Percentiles rank a stretch among this genome's conserved stretches.
phyloP scores from a whole-genome alignment of 2,329 filamentous ascomycete species.

The Coleophoma eucalyptorum region DNA sequence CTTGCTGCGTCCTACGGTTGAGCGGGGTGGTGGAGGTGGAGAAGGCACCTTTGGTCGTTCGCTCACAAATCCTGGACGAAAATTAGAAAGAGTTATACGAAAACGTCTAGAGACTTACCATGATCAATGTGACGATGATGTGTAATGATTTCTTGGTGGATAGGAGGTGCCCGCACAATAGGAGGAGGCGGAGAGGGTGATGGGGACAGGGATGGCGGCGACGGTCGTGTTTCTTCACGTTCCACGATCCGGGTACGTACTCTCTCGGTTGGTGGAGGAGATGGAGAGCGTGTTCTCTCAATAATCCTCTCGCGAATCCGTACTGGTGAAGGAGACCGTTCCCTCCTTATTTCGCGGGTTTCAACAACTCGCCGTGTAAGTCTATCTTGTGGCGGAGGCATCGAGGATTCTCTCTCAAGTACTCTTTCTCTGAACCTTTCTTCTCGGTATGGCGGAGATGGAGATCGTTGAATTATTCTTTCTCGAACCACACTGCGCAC shows the following conservation, averaged over 20 bases:
- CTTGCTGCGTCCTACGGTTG: conserved; percentile 13
- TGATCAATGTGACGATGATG: conserved; percentile 78
- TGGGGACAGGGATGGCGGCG: conserved; percentile 17
- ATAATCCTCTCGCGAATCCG: conserved; percentile 21
- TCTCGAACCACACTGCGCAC: background rate
- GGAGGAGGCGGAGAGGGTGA: conserved; percentile 37
- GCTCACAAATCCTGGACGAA: conserved; percentile 16
- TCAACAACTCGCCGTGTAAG: background rate
- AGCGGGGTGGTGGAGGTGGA: conserved; percentile 25
- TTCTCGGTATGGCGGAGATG: background rate
- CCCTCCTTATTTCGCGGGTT: conserved; percentile 1
- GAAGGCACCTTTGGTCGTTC: conserved; percentile 18
- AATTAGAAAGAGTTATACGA: conserved; percentile 26
- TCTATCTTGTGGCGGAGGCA: background rate
- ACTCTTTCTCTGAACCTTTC: conserved; percentile 1
- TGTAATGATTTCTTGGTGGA: conserved; percentile 85
- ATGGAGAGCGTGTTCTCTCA: conserved; percentile 22
- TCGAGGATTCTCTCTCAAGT: background rate
- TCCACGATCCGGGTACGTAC: conserved; percentile 23
- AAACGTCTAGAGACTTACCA: conserved; percentile 47
- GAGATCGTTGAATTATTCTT: background rate
- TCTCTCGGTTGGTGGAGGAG: conserved; percentile 21
- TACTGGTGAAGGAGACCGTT: conserved; percentile 2
- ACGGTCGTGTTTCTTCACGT: conserved; percentile 14
- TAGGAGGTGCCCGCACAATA: conserved; percentile 72